Conservation (phyloP, 1,139 yeast species). For the Candida freyschussii region DNA sequence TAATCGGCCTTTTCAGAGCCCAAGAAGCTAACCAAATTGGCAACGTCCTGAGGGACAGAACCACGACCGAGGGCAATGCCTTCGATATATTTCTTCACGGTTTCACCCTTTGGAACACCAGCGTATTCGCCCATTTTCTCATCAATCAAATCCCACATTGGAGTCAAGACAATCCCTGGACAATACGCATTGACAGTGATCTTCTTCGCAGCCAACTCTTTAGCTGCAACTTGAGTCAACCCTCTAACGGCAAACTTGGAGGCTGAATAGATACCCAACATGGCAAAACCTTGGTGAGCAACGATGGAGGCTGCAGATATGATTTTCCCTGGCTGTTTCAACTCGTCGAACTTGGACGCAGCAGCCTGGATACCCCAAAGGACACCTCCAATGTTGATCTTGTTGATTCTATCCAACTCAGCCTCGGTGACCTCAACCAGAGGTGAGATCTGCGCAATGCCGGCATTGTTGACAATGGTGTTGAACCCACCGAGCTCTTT, state of each 20-base stretch:
- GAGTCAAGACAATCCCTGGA: conserved; percentile 29
- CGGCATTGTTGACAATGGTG: conserved; percentile 32
- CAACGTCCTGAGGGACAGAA: conserved; percentile 26
- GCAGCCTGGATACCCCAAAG: conserved; percentile 33
- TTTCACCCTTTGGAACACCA: conserved; percentile 23
- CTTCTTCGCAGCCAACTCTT: conserved; percentile 25
- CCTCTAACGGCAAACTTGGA: conserved; percentile 30
- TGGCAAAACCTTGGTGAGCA: conserved; percentile 21
- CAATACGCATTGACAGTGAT: conserved; percentile 30
- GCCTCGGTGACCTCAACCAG: conserved; percentile 25
- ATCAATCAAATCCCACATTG: conserved; percentile 30
- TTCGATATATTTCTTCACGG: conserved; percentile 18
- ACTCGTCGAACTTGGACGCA: conserved; percentile 25
- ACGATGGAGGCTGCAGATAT: conserved; percentile 30
- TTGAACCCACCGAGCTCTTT: conserved; percentile 27
- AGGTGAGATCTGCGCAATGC: conserved; percentile 25
- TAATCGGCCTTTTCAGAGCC: conserved; percentile 38
- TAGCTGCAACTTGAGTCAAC: conserved; percentile 29
- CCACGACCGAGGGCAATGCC: conserved; percentile 26
- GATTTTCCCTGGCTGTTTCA: conserved; percentile 27
- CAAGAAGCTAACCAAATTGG: conserved; percentile 29
- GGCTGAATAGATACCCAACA: conserved; percentile 26
- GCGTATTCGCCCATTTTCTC: conserved; percentile 17
- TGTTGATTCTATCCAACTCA: conserved; percentile 19
- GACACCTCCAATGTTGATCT: conserved; percentile 29